These are phyloP conservation scores for Anastatica hierochuntica DNA, from an alignment of 345 rosid species.

Conservation along the genomic window DNA sequence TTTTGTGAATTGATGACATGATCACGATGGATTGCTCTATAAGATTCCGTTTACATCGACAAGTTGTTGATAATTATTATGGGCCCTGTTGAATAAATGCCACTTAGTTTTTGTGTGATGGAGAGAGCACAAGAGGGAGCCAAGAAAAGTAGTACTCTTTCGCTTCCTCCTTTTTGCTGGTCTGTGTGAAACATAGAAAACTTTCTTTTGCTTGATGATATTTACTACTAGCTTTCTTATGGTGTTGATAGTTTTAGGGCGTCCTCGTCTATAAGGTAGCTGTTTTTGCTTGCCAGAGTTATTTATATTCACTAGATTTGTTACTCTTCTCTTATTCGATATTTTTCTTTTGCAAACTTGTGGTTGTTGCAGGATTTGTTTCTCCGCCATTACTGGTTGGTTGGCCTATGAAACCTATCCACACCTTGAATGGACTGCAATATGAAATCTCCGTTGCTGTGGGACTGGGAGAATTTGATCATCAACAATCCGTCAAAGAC, in stretches of 20 bases:
- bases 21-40: neutral
- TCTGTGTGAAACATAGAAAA: conserved; percentile 25
- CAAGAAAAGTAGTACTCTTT: conserved; percentile 11
- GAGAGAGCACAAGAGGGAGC: conserved; percentile 13
- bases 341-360: conserved; percentile 4
- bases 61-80: conserved; percentile 10
- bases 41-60: neutral
- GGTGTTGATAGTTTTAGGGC: neutral
- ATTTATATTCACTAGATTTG: no score
- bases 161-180: conserved; percentile 12
- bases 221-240: no score
- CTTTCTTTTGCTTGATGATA: no score
- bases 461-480: conserved; percentile 77
- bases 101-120: conserved; percentile 20
- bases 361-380: conserved; percentile 10
- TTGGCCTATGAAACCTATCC: conserved; percentile 32
- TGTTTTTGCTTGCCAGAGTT: no score
- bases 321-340: no score
- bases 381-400: conserved; percentile 3
- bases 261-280: conserved; percentile 1
- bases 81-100: conserved; percentile 20
- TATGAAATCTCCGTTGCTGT: conserved; percentile 41
- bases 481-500: conserved; percentile 39
- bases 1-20: neutral
- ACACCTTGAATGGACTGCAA: conserved; percentile 68